Evolutionary conservation across 2,329 filamentous ascomycete species (phyloP).

Genomic region (Helotiales sp.): DNA sequence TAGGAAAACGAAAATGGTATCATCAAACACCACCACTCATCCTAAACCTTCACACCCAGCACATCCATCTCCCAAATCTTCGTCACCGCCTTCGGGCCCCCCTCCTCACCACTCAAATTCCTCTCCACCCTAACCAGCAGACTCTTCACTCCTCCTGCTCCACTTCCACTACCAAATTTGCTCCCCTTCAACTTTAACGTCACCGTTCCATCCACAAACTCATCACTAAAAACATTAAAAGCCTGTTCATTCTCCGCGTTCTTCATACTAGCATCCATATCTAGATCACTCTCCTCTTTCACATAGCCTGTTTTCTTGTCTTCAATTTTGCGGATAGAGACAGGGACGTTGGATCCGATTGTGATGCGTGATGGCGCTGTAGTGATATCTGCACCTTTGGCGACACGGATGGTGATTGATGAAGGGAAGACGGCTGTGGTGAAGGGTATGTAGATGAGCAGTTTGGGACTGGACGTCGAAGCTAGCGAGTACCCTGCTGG

Average conservation of each 20-base stretch:
- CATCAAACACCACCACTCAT: too few species aligned
- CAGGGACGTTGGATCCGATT: slow-evolving; percentile 37
- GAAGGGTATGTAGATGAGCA: slow-evolving; percentile 38
- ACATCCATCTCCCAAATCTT: slow-evolving; percentile 39
- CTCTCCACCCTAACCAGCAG: slow-evolving; percentile 39
- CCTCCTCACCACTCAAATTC: slow-evolving; percentile 39
- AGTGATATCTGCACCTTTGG: slow-evolving; percentile 24
- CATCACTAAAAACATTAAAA: slow-evolving; percentile 40
- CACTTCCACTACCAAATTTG: slow-evolving; percentile 35
- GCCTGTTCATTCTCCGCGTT: slow-evolving; percentile 39
- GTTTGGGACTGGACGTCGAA: slow-evolving; percentile 27
- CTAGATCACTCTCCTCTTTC: slow-evolving; percentile 35
- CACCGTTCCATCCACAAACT: slow-evolving; percentile 36
- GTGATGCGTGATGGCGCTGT: slow-evolving; percentile 37
- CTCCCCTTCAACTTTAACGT: slow-evolving; percentile 39
- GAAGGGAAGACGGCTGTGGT: slow-evolving; percentile 34
- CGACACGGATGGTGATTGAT: slow-evolving; percentile 31
- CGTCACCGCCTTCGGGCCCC: slow-evolving; percentile 28
- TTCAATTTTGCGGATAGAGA: slow-evolving; percentile 26
- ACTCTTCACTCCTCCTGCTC: slow-evolving; percentile 35
- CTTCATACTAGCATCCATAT: slow-evolving; percentile 33
- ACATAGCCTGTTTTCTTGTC: slow-evolving; percentile 26
- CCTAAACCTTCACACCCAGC: slow-evolving; percentile 33
- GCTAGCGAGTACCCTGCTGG: slow-evolving; percentile 38
- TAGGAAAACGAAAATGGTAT: not conserved